Conservation (phyloP, 2,329 filamentous ascomycete genomes). For the Pyrenochaeta sp. region DNA sequence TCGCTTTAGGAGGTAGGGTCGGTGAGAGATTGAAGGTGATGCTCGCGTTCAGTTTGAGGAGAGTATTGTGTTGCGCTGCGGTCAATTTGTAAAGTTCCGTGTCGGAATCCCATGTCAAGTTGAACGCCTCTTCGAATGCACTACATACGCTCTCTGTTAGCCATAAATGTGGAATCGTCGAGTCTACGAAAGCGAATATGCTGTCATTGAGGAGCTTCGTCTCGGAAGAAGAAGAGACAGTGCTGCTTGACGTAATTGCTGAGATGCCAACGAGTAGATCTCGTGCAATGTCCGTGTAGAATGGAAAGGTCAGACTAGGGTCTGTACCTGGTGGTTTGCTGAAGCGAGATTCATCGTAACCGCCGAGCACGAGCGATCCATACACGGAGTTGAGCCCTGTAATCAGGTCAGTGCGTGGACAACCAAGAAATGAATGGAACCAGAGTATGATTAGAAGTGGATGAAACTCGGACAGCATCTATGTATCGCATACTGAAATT, state of each 20-base stretch:
- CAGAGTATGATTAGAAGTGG: too few species aligned
- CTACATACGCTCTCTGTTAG: conserved; percentile 43
- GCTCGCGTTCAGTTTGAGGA: too few species aligned
- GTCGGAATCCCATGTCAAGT: conserved; percentile 36
- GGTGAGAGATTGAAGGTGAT: conserved; percentile 15
- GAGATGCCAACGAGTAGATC: conserved; percentile 27
- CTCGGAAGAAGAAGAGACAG: conserved; percentile 34
- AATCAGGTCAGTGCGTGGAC: background rate
- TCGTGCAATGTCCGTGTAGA: conserved; percentile 23
- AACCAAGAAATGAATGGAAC: background rate
- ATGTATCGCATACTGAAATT: too few species aligned
- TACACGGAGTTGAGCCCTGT: conserved; percentile 4
- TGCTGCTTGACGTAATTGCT: conserved; percentile 29
- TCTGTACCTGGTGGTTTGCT: conserved; percentile 12
- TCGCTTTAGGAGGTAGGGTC: conserved; percentile 19
- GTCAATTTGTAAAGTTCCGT: conserved; percentile 43
- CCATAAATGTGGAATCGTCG: conserved; percentile 45
- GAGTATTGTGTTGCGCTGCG: background rate
- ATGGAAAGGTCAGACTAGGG: conserved; percentile 26
- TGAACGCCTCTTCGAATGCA: conserved; percentile 46
- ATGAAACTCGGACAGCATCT: too few species aligned
- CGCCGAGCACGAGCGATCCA: conserved; percentile 27
- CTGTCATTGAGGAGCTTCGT: conserved; percentile 24
- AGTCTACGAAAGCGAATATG: conserved; percentile 64
- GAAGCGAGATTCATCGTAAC: conserved; percentile 31